Percentiles rank a stretch among this genome's conserved stretches.
phyloP scores from a whole-genome alignment of 1,139 yeast genomes.

The Pichia inconspicua region DNA sequence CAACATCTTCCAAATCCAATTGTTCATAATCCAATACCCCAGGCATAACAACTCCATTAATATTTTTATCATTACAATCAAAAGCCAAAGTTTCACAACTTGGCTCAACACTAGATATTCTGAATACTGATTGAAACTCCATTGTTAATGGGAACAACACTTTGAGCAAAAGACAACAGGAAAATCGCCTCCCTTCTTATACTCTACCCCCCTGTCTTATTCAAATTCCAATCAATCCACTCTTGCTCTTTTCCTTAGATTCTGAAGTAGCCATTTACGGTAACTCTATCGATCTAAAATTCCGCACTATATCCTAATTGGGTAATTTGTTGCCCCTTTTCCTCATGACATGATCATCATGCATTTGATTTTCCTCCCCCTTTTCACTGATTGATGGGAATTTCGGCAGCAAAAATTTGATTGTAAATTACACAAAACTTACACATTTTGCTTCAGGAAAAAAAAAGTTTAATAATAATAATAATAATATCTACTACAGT shows the following conservation, averaged over 20 bases:
- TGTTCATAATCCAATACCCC: background rate
- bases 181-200: background rate
- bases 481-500: slow-evolving; percentile 5
- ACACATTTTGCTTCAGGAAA: background rate
- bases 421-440: too few species aligned
- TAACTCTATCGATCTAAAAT: background rate
- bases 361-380: background rate
- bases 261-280: background rate
- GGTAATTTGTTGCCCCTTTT: background rate
- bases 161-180: background rate
- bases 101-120: background rate
- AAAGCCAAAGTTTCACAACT: too few species aligned
- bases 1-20: background rate
- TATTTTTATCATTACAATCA: background rate
- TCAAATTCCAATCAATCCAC: background rate
- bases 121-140: background rate
- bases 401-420: too few species aligned
- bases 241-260: background rate
- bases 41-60: background rate
- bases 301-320: background rate
- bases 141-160: background rate
- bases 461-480: background rate
- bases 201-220: background rate
- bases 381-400: background rate
- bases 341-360: too few species aligned